Evolutionary conservation across 1,284 basidiomycete genomes (phyloP).

Genomic region (Hymenochaete sp.): DNA sequence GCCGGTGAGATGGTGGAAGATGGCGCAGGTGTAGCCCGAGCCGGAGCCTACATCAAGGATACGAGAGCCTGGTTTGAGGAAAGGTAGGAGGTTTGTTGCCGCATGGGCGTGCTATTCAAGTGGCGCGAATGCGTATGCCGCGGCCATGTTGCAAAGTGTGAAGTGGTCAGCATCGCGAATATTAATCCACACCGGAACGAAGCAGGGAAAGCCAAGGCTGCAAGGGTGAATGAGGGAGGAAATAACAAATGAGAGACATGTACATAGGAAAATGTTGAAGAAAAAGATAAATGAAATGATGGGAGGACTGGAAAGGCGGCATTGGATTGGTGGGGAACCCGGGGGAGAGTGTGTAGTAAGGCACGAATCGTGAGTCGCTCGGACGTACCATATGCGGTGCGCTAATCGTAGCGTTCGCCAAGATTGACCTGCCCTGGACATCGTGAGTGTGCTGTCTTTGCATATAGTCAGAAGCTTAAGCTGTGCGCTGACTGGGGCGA

Average conservation of each 20-base stretch:
- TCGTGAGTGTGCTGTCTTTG: background rate
- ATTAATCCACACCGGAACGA: too few relatives aligned
- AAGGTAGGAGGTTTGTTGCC: slow-evolving; percentile 60
- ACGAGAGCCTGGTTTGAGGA: slow-evolving; percentile 57
- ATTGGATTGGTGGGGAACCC: too few relatives aligned
- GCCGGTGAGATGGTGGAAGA: slow-evolving; percentile 67
- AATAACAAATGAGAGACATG: slow-evolving; percentile 1
- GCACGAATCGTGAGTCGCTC: background rate
- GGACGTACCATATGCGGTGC: slow-evolving; percentile 78
- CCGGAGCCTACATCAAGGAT: slow-evolving; percentile 81
- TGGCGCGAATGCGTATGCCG: too few relatives aligned
- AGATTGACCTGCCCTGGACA: slow-evolving; percentile 47
- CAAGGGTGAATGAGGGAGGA: too few relatives aligned
- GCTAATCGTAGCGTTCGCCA: slow-evolving; percentile 78
- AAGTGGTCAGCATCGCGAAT: too few relatives aligned
- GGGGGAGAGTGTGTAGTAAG: too few relatives aligned
- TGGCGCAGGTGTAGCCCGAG: slow-evolving; percentile 69
- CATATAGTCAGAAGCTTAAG: background rate
- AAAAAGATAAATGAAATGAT: too few relatives aligned
- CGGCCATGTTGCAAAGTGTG: too few relatives aligned
- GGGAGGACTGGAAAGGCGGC: too few relatives aligned
- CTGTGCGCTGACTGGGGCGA: slow-evolving; percentile 57
- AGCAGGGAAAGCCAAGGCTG: too few relatives aligned
- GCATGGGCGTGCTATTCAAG: slow-evolving; percentile 70
- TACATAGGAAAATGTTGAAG: background rate